These are phyloP conservation scores for Dictyostelium capitatum DNA, from an alignment of 78 protist genomes.

Conservation along the genomic window DNA sequence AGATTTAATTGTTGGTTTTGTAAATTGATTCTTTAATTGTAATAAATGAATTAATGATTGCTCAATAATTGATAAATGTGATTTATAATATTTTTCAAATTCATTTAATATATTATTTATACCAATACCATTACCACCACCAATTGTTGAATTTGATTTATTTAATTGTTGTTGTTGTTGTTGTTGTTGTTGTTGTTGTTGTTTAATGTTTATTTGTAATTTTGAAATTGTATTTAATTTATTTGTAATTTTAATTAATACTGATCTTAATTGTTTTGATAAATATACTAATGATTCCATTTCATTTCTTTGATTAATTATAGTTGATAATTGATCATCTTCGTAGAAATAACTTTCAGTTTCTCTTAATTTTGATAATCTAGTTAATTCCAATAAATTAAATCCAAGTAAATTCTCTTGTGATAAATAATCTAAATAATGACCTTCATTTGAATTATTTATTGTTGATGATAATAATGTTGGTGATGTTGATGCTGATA, in stretches of 20 bases:
- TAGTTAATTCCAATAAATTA: constrained; percentile 42
- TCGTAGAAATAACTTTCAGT: constrained; percentile 61
- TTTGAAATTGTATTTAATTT: constrained; percentile 14
- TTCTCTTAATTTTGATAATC: constrained; percentile 60
- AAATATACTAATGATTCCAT: constrained; percentile 45
- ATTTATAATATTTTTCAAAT: constrained; percentile 54
- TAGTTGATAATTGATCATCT: constrained; percentile 30
- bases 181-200: no score
- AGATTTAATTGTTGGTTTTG: not conserved
- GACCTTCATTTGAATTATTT: not conserved
- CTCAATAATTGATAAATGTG: constrained; percentile 56
- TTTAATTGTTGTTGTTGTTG: no score
- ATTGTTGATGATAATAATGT: not conserved
- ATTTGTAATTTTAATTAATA: not conserved
- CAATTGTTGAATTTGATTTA: not conserved
- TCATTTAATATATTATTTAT: not conserved
- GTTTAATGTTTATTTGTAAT: not conserved
- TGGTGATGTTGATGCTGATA: not conserved
- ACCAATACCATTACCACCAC: no score
- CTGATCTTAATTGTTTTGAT: not conserved
- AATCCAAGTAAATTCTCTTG: constrained; percentile 51
- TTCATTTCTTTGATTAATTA: constrained; percentile 51
- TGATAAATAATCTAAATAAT: constrained; percentile 17
- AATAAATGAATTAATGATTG: constrained; percentile 26
- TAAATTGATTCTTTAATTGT: constrained; percentile 15